Conservation (phyloP, 2,329 filamentous ascomycete genomes). For the Metarhizium humberi region DNA sequence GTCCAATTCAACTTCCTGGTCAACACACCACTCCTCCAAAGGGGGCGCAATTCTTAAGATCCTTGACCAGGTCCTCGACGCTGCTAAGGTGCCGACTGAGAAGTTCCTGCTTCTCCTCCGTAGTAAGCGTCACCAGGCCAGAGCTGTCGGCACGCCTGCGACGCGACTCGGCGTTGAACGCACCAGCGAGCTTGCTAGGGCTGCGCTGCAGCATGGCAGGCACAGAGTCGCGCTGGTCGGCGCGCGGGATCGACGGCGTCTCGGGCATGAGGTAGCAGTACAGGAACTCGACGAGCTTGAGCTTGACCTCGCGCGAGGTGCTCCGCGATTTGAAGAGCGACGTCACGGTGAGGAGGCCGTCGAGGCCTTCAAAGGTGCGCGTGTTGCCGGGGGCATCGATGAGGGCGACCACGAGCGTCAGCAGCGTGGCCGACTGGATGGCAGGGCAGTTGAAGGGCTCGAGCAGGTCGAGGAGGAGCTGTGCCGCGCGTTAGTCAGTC, state of each 20-base stretch:
- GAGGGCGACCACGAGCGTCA: conserved; percentile 82
- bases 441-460: conserved; percentile 86
- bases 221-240: conserved; percentile 34
- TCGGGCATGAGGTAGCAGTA: conserved; percentile 99
- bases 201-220: conserved; percentile 53
- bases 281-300: conserved; percentile 92
- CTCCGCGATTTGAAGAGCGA: conserved; percentile 84
- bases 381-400: conserved; percentile 82
- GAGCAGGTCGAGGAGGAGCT: conserved; percentile 86
- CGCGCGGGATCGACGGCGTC: conserved; percentile 47
- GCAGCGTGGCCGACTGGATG: conserved; percentile 81
- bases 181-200: conserved; percentile 57
- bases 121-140: conserved; percentile 45
- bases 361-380: conserved; percentile 82
- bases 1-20: neutral
- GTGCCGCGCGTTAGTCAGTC: neutral
- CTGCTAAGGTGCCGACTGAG: conserved; percentile 70
- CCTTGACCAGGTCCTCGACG: conserved; percentile 76
- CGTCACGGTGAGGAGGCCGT: conserved; percentile 84
- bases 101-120: conserved; percentile 73
- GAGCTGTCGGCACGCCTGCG: conserved; percentile 26
- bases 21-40: conserved; percentile 54
- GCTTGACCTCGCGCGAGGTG: conserved; percentile 81
- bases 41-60: conserved; percentile 69
- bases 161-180: conserved; percentile 33